Evolutionary conservation across 140 eudicot genomes (phyloP).

Genomic region (Oenanthe javanica): DNA sequence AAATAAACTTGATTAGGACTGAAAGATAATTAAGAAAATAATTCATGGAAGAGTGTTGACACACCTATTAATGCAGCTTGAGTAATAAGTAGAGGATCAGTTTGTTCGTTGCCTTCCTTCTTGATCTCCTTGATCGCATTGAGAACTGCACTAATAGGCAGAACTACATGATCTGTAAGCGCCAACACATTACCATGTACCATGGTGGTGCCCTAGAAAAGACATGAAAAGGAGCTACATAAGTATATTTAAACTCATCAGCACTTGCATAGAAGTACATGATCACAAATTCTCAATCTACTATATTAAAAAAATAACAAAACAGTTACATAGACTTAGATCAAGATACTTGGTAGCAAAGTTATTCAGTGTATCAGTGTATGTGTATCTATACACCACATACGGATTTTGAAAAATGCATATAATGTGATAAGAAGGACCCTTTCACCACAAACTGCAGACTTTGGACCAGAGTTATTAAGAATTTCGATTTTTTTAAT

Average conservation of each 20-base stretch:
- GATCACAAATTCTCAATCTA: background rate
- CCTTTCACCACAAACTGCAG: background rate
- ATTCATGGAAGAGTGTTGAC: background rate
- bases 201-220: conserved; percentile 17
- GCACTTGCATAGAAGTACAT: background rate
- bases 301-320: background rate
- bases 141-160: conserved; percentile 32
- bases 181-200: conserved; percentile 36
- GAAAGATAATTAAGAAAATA: background rate
- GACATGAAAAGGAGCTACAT: background rate
- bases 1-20: background rate
- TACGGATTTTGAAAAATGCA: background rate
- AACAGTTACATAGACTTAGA: background rate
- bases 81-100: conserved; percentile 44
- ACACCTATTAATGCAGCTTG: conserved; percentile 61
- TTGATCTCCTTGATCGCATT: conserved; percentile 37
- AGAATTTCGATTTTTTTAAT: background rate
- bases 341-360: background rate
- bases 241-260: background rate
- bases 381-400: background rate
- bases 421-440: background rate
- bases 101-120: conserved; percentile 26
- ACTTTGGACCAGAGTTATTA: background rate
- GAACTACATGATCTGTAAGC: conserved; percentile 36
- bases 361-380: background rate